Evolutionary conservation across 352 stramenopile species (phyloP), one percentile per base, ranked within the genome.

Genomic region (Globisporangium sylvaticum): DNA sequence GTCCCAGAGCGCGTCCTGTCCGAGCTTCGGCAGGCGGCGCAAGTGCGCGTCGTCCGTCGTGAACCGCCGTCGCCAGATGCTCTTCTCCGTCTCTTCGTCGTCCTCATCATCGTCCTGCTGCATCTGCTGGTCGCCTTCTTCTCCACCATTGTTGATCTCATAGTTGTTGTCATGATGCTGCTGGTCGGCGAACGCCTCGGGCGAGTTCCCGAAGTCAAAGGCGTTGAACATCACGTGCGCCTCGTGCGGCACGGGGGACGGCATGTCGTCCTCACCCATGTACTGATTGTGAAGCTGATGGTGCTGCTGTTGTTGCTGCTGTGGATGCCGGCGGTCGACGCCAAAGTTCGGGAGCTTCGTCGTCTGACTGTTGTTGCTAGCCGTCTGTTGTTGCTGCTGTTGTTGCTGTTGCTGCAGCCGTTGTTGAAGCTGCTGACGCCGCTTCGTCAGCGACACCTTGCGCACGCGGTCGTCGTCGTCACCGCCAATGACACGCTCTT

Each of bases 141-240:
- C 42, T 24, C 18, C 2, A 50, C n/a, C 25, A 18, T 53, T 27
- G 20, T 24, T 32, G 20, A 58, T 29, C 3, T 58, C 10, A 4
- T 54, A 9, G 34, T 79, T 39, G 34, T 71, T 24, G 31, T 50
- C 55, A 31, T 52, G 32, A 10, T 37, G 25, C 18, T 61, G 27
- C 34, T 72, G 52, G 34, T 68, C 42, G 50, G 32, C 31, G 39
- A 88, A 85, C 39, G 69, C 66, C 65, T 88, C 77, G 4, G 77
- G 77, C 1, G 75, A 79, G 48, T 65, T 58, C 10, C 60, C 72
- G 39, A 81, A 83, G 69, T 84, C 77, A 63, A 87, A 84, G 22
- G 79, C 79, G 58, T 83, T 84, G 42, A 83, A 79, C 56, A 65
- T 64, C 24, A 22, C 39, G 27, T 61, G 52, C 4, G 18, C 31